Conservation (phyloP, 805 yeast species). For the Diddensiella santjacobensis region DNA sequence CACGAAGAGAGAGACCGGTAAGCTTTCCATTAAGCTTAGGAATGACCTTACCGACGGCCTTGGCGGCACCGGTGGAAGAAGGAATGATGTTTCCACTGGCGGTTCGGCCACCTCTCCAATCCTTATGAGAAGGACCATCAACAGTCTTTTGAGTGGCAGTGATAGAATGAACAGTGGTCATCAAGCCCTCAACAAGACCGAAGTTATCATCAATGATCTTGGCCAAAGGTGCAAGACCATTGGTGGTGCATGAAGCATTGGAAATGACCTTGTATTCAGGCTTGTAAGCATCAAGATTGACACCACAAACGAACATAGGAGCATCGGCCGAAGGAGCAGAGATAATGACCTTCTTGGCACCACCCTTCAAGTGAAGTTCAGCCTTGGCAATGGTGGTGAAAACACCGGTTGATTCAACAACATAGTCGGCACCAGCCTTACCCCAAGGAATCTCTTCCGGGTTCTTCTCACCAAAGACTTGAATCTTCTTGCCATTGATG, state of each 20-base stretch:
- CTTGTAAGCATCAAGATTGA: slow-evolving; percentile 75
- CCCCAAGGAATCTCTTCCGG: slow-evolving; percentile 91
- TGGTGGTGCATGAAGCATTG: slow-evolving; percentile 94
- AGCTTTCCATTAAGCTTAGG: slow-evolving; percentile 88
- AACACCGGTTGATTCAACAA: slow-evolving; percentile 92
- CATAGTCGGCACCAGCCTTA: slow-evolving; percentile 72
- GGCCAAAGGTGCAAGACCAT: slow-evolving; percentile 93
- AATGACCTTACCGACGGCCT: slow-evolving; percentile 94
- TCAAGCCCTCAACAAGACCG: slow-evolving; percentile 87
- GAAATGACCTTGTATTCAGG: slow-evolving; percentile 74
- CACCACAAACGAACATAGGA: slow-evolving; percentile 94
- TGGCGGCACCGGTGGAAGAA: slow-evolving; percentile 95
- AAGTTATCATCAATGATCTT: slow-evolving; percentile 81
- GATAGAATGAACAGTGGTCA: slow-evolving; percentile 95
- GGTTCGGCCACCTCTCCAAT: slow-evolving; percentile 98
- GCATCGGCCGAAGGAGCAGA: slow-evolving; percentile 94
- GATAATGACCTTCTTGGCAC: slow-evolving; percentile 92
- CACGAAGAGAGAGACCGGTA: slow-evolving; percentile 92
- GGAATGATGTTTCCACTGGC: slow-evolving; percentile 95
- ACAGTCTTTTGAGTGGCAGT: slow-evolving; percentile 96
- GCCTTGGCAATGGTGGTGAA: slow-evolving; percentile 82
- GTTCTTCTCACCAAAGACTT: slow-evolving; percentile 75
- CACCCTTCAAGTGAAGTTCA: slow-evolving; percentile 77
- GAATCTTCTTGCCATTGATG: slow-evolving; percentile 65
- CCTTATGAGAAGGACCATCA: slow-evolving; percentile 96